These are phyloP conservation scores for Trichoderma asperellum DNA, from an alignment of 2,329 filamentous ascomycete species.

Conservation along the genomic window DNA sequence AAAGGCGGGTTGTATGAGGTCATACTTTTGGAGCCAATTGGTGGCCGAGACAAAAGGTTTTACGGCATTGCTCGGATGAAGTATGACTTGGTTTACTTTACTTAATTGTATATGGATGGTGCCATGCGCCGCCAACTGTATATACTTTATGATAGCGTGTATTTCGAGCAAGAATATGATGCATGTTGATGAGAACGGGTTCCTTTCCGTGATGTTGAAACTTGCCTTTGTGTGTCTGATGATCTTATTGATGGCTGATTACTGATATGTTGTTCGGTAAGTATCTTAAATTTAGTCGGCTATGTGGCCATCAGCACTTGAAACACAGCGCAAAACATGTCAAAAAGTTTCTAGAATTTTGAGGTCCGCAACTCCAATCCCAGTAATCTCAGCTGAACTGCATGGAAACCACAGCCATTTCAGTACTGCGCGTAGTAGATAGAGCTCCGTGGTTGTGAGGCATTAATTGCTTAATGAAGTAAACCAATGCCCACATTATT, in stretches of 20 bases:
- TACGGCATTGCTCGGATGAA: background rate
- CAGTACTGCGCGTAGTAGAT: background rate
- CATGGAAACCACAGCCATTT: background rate
- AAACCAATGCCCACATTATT: background rate
- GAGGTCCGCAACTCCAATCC: background rate
- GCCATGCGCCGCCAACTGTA: background rate
- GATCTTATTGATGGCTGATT: too few species aligned
- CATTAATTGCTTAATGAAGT: background rate
- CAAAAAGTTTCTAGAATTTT: background rate
- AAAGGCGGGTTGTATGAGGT: background rate
- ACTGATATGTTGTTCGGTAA: background rate
- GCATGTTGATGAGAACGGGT: background rate
- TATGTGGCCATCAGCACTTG: background rate
- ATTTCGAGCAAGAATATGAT: background rate
- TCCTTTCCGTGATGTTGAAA: background rate
- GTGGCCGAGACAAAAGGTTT: background rate
- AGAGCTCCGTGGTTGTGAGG: background rate
- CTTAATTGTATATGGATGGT: slow-evolving; percentile 6
- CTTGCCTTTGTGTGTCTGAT: too few species aligned
- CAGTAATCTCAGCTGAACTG: background rate
- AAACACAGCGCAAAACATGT: background rate
- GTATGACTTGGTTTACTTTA: background rate
- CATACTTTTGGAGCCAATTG: background rate
- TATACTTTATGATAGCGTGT: slow-evolving; percentile 14
- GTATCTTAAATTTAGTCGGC: background rate